Conservation (phyloP, 2,329 filamentous ascomycete genomes). For the Aspergillus sergii region DNA sequence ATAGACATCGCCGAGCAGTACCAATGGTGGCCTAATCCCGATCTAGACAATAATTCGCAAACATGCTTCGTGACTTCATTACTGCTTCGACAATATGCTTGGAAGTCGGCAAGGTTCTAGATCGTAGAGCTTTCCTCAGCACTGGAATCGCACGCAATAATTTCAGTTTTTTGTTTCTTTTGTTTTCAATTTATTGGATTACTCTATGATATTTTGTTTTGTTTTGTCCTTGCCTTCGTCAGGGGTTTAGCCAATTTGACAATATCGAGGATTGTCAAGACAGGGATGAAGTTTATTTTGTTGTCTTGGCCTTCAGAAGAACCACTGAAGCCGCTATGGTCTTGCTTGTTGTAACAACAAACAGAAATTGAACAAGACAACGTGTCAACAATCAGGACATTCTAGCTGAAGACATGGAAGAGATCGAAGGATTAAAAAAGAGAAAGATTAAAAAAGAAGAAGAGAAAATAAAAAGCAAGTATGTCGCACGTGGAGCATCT, state of each 20-base stretch:
- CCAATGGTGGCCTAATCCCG: neutral
- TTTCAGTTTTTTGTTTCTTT: neutral
- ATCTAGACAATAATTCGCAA: neutral
- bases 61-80: neutral
- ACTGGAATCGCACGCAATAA: neutral
- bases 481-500: neutral
- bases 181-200: neutral
- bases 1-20: neutral
- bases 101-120: neutral
- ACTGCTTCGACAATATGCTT: neutral
- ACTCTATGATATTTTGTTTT: neutral
- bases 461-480: neutral
- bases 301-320: neutral
- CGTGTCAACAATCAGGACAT: neutral
- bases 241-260: neutral
- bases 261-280: neutral
- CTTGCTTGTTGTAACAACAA: neutral
- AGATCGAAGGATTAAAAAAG: neutral
- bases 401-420: neutral
- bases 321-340: neutral
- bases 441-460: neutral
- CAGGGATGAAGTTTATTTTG: neutral
- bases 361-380: neutral
- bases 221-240: neutral
- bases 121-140: neutral